phyloP scores from a whole-genome alignment of 768 basidiomycete species.

The Mycena leptocephala region DNA sequence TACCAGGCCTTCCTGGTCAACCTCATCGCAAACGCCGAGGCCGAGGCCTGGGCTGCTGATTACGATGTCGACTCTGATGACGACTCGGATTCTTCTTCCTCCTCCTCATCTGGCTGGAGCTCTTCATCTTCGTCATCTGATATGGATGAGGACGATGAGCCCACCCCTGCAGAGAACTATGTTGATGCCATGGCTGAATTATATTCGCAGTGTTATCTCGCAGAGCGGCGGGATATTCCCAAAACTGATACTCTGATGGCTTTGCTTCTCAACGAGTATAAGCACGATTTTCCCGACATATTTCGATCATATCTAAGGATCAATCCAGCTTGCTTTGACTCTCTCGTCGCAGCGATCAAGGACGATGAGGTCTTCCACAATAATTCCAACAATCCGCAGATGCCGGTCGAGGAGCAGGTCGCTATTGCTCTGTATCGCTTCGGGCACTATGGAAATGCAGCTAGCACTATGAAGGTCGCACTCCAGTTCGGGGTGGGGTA shows the following conservation, averaged over 20 bases:
- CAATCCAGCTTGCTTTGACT: constrained; percentile 42
- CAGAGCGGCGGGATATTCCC: neutral
- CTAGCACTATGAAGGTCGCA: constrained; percentile 12
- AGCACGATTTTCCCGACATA: neutral
- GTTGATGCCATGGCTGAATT: neutral
- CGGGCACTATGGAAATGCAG: constrained; percentile 42
- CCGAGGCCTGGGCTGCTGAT: too few species aligned
- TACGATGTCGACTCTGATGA: too few species aligned
- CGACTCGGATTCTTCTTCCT: too few species aligned
- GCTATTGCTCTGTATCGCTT: too few species aligned
- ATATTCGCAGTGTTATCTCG: neutral
- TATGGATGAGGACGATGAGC: neutral
- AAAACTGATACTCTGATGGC: neutral
- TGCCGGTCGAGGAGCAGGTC: constrained; percentile 40
- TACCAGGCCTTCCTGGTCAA: too few species aligned
- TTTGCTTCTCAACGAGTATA: neutral
- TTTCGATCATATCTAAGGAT: constrained; percentile 42
- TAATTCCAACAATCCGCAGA: too few species aligned
- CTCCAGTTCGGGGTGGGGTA: too few species aligned
- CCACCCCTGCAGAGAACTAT: neutral
- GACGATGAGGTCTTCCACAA: constrained; percentile 45
- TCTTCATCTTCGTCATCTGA: too few species aligned
- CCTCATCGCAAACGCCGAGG: too few species aligned
- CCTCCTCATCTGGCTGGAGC: too few species aligned
- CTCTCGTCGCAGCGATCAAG: constrained; percentile 35